Evolutionary conservation across 139 green algal species (phyloP), one percentile per base, ranked within the genome.

Genomic region (Chlamydomonas schloesseri): DNA sequence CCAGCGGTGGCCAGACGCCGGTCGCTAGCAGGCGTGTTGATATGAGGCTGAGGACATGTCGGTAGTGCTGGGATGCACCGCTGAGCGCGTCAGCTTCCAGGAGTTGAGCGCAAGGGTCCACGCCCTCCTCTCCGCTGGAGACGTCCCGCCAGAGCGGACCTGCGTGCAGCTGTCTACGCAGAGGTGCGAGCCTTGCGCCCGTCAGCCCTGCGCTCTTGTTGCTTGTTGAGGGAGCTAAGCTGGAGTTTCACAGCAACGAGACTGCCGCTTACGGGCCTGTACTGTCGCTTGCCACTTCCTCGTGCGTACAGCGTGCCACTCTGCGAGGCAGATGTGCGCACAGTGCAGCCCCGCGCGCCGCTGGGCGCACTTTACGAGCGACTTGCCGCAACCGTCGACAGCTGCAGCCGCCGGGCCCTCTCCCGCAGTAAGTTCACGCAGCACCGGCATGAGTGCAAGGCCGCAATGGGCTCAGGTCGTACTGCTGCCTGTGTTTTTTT

Each of bases 261-360:
- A n/a, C n/a, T n/a, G n/a, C n/a, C n/a, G n/a, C n/a, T n/a, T n/a
- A n/a, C 21, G 20, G 20, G 42, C n/a, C 42, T 10, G 17, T 11
- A 33, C 24, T 24, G 29, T 15, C 37, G 9, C 42, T 46, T 57
- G 3, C 42, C 42, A 57, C 42, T 21, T 62, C 26, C 42, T 33
- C 18, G 31, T 24, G 6, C 50, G 42, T 53, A 57, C 75, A 82
- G 75, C 36, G 31, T 71, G 9, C 75, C 75, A 20, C 75, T 82
- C 34, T 71, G 75, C 23, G 33, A 82, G 75, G 57, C 9, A 33
- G 75, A 82, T 68, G 57, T 82, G 21, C 57, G 47, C 1, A 57
- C 75, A 1, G 75, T 34, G 8, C 13, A 34, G 0, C 53, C 28
- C 14, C 57, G 34, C 18, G 75, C 60, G 10, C 14, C 21, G 21